Base-by-base conservation (phyloP, 1,284 basidiomycete species). In the Agaricales sp. region DNA sequence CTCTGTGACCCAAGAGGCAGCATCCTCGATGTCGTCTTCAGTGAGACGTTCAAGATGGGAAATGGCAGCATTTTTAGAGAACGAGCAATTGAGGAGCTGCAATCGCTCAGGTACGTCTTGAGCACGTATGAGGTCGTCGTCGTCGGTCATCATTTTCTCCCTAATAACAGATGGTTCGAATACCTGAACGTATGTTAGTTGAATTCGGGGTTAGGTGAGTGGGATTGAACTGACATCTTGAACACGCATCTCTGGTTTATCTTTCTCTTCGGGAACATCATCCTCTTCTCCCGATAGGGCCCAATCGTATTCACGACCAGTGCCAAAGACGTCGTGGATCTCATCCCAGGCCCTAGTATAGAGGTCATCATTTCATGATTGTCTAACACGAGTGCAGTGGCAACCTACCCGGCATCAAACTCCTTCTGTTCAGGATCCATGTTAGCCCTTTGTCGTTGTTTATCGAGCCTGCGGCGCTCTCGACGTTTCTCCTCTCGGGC, bases 111-210 rank as follows among this genome's bases (percentile, higher is more conserved):
- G 96, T 41, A 92, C 82, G 67, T 99, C 96, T 61, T 82, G 80
- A 18, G 77, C 81, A 49, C 93, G 87, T 57, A 98, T 93, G 48
- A 93, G 74, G 59, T 96, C 91, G 64, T 99, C 96, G 54, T 92
- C 93, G 55, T 95, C 92, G 2, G 93, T 97, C 43, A 99, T 70
- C 70, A 94, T 77, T 47, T 91, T 81, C 53, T 86, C 88, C 55
- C 83, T 83, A 61, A 99, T 98, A 72, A 98, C 92, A 4, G 93
- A 91, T 0, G 96, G 96, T 63, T 99, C 96, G 58, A 99, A 99
- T 53, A 99, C 92, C 90, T 96, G 44, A 55, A 48, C 18, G 49
- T 30, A 54, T 53, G 50, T 53, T 46, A 47, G 48, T 47, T 46
- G 21, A 51, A 39, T 39, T 37, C 26, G 47, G n/a, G n/a, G n/a